Percentiles rank a stretch among this genome's conserved stretches.
phyloP scores from a whole-genome alignment of 164 flowering plant species.

The Vitis rotundifolia region DNA sequence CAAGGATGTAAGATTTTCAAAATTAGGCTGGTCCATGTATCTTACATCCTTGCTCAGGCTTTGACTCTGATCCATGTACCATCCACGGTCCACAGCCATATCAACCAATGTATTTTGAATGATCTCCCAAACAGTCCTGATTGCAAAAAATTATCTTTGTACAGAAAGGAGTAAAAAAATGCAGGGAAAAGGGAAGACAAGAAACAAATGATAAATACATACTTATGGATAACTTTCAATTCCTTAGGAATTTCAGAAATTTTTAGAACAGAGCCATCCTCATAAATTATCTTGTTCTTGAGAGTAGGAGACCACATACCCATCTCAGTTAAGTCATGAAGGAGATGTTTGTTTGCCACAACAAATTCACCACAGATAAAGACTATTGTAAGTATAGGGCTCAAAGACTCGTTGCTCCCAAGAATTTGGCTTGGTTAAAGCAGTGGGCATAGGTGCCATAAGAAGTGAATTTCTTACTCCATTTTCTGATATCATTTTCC shows the following conservation, averaged over 20 bases:
- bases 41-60: conserved; percentile 95
- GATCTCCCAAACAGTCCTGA: conserved; percentile 98
- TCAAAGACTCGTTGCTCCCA: conserved; percentile 97
- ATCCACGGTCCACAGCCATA: conserved; percentile 96
- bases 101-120: conserved; percentile 90
- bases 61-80: conserved; percentile 95
- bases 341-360: conserved; percentile 97
- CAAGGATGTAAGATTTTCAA: conserved; percentile 87
- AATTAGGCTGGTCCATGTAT: conserved; percentile 93
- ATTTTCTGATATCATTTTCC: conserved; percentile 56
- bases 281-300: conserved; percentile 81
- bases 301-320: conserved; percentile 88
- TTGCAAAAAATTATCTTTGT: conserved; percentile 5
- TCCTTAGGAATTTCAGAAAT: conserved; percentile 75
- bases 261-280: conserved; percentile 80
- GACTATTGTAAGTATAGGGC: conserved; percentile 87
- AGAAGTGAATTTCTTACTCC: conserved; percentile 96
- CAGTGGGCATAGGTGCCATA: conserved; percentile 97
- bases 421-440: conserved; percentile 98
- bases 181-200: too few species aligned
- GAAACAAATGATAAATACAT: conserved; percentile 8
- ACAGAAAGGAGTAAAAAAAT: not conserved
- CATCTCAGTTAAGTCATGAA: conserved; percentile 95
- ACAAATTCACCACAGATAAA: conserved; percentile 91
- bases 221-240: conserved; percentile 76